A percentile compares a stretch with the other conserved stretches of the same genome.
phyloP scores from a whole-genome alignment of 768 basidiomycete species.

The Lentinus tigrinus region DNA sequence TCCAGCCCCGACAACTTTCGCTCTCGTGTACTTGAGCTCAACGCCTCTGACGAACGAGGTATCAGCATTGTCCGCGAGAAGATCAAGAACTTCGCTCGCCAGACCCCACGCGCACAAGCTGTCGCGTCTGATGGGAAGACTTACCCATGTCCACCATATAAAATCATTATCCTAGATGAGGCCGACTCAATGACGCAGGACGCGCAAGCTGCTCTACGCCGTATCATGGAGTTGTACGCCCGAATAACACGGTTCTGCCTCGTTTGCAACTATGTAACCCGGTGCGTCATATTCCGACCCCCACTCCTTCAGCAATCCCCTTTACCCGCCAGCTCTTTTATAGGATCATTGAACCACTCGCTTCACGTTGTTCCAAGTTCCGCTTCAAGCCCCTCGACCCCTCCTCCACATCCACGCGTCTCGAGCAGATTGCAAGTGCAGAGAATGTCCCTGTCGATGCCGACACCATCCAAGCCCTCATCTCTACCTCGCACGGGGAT shows the following conservation, averaged over 20 bases:
- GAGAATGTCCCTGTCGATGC: slow-evolving; percentile 64
- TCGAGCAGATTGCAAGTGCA: slow-evolving; percentile 74
- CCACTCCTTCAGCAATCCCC: background rate
- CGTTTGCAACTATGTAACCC: slow-evolving; percentile 98
- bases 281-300: slow-evolving; percentile 46
- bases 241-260: slow-evolving; percentile 97
- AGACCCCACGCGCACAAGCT: slow-evolving; percentile 80
- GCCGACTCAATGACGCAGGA: slow-evolving; percentile 99
- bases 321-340: background rate
- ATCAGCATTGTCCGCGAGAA: slow-evolving; percentile 97
- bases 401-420: slow-evolving; percentile 67
- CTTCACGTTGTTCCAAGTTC: slow-evolving; percentile 99
- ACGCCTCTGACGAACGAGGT: slow-evolving; percentile 98
- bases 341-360: slow-evolving; percentile 97
- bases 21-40: slow-evolving; percentile 91
- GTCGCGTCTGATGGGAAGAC: slow-evolving; percentile 71
- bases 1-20: slow-evolving; percentile 90
- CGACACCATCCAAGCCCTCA: slow-evolving; percentile 68
- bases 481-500: slow-evolving; percentile 84
- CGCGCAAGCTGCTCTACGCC: slow-evolving; percentile 91
- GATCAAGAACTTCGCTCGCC: slow-evolving; percentile 96
- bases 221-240: slow-evolving; percentile 99
- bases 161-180: slow-evolving; percentile 98
- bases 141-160: slow-evolving; percentile 97
- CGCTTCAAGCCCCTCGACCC: slow-evolving; percentile 92